Percentiles rank a stretch among this genome's conserved stretches.
phyloP scores from a whole-genome alignment of 441 rosid species.

The Erysimum pusillum region DNA sequence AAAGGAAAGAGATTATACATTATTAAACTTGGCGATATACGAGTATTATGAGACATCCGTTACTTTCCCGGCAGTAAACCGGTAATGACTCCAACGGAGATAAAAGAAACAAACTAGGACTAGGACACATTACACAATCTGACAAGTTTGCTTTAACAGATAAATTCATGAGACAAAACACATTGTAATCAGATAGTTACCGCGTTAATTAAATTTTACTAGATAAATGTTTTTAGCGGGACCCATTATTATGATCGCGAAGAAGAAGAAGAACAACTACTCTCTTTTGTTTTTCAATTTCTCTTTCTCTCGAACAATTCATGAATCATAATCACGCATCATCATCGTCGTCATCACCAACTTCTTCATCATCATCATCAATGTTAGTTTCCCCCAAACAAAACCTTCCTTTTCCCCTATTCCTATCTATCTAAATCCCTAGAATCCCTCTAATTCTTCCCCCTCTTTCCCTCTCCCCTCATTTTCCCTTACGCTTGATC shows the following conservation, averaged over 20 bases:
- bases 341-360: slow-evolving; percentile 47
- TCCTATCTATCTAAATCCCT: not conserved
- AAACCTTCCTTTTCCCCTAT: slow-evolving; percentile 1
- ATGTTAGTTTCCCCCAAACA: slow-evolving; percentile 15
- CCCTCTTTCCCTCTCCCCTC: too few relatives aligned
- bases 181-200: not conserved
- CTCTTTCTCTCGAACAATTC: slow-evolving; percentile 29
- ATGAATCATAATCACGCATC: slow-evolving; percentile 43
- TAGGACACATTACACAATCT: too few relatives aligned
- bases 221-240: slow-evolving; percentile 26
- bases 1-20: not conserved
- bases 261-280: slow-evolving; percentile 10
- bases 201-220: slow-evolving; percentile 1
- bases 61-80: too few relatives aligned
- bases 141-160: too few relatives aligned
- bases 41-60: too few relatives aligned
- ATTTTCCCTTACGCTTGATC: not conserved
- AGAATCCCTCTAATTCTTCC: slow-evolving; percentile 6
- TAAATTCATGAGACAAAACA: too few relatives aligned
- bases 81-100: too few relatives aligned
- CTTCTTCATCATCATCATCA: slow-evolving; percentile 41
- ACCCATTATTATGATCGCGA: slow-evolving; percentile 22
- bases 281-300: not conserved
- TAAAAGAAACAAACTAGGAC: too few relatives aligned
- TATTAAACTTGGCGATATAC: too few relatives aligned